Percentiles rank a stretch among this genome's conserved stretches.
phyloP scores from a whole-genome alignment of 805 yeast species.

The Teunomyces lycoperdinae region DNA sequence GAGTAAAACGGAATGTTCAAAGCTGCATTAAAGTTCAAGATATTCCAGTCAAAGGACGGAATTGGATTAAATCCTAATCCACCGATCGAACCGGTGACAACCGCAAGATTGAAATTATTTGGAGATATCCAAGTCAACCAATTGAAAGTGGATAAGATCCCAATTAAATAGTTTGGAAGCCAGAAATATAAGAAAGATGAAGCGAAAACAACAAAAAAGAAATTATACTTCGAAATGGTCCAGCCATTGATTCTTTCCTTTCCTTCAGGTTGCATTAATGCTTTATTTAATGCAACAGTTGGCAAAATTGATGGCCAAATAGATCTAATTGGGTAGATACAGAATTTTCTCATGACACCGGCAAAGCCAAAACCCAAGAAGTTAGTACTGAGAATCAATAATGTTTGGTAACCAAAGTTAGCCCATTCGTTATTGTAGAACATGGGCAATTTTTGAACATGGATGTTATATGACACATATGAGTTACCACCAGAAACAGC shows the following conservation, averaged over 20 bases:
- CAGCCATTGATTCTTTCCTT: slow-evolving; percentile 31
- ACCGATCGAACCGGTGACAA: slow-evolving; percentile 42
- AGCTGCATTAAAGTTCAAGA: slow-evolving; percentile 12
- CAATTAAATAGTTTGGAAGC: slow-evolving; percentile 44
- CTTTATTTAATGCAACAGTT: slow-evolving; percentile 26
- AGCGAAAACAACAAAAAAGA: slow-evolving; percentile 13
- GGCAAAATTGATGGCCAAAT: slow-evolving; percentile 50
- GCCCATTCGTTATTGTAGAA: slow-evolving; percentile 27
- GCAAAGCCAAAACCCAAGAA: slow-evolving; percentile 19
- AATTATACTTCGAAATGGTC: slow-evolving; percentile 24
- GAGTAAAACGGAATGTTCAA: slow-evolving; percentile 25
- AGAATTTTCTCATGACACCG: slow-evolving; percentile 21
- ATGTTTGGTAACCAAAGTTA: slow-evolving; percentile 14
- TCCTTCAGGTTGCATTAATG: slow-evolving; percentile 22
- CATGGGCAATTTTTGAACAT: slow-evolving; percentile 19
- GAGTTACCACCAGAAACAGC: slow-evolving; percentile 29
- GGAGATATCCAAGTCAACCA: slow-evolving; percentile 64
- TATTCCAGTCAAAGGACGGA: slow-evolving; percentile 29
- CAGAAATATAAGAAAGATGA: slow-evolving; percentile 31
- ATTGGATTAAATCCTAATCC: slow-evolving; percentile 38
- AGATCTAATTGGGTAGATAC: slow-evolving; percentile 49
- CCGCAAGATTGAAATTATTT: slow-evolving; percentile 45
- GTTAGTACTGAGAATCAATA: slow-evolving; percentile 13
- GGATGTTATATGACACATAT: slow-evolving; percentile 20
- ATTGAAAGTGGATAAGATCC: slow-evolving; percentile 42